Evolutionary conservation across 1,139 yeast species (phyloP).

Genomic region (Debaryomyces subglobosus): DNA sequence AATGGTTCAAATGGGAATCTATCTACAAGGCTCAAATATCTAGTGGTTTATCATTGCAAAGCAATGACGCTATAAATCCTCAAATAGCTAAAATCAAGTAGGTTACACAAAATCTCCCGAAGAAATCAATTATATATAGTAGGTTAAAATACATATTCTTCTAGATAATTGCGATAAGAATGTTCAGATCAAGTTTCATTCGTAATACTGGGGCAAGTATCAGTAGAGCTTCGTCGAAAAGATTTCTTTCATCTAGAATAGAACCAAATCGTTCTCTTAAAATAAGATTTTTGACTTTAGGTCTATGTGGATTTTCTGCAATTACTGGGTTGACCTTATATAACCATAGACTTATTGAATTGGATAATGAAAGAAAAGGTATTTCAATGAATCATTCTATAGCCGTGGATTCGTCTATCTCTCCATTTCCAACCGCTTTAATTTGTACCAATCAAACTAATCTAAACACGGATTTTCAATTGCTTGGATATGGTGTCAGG

Average conservation of each 20-base stretch:
- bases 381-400: conserved; percentile 23
- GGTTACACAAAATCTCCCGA: conserved; percentile 1
- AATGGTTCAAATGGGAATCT: conserved; percentile 36
- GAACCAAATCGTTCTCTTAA: background rate
- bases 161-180: background rate
- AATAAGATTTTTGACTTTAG: background rate
- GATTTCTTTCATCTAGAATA: background rate
- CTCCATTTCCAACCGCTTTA: conserved; percentile 51
- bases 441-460: conserved; percentile 21
- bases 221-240: background rate
- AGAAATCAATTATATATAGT: background rate
- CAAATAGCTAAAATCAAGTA: conserved; percentile 15
- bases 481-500: conserved; percentile 81
- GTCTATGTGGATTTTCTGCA: conserved; percentile 9
- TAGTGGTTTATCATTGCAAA: conserved; percentile 51
- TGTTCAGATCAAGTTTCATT: conserved; percentile 4
- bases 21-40: conserved; percentile 56
- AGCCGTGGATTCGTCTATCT: conserved; percentile 52
- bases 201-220: background rate
- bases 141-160: background rate
- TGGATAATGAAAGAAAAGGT: conserved; percentile 11
- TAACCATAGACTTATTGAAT: conserved; percentile 10
- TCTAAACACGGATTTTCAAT: conserved; percentile 35
- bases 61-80: conserved; percentile 28
- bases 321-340: conserved; percentile 9